phyloP scores from a whole-genome alignment of 2,329 filamentous ascomycete species.

The Pyrenophora seminiperda region DNA sequence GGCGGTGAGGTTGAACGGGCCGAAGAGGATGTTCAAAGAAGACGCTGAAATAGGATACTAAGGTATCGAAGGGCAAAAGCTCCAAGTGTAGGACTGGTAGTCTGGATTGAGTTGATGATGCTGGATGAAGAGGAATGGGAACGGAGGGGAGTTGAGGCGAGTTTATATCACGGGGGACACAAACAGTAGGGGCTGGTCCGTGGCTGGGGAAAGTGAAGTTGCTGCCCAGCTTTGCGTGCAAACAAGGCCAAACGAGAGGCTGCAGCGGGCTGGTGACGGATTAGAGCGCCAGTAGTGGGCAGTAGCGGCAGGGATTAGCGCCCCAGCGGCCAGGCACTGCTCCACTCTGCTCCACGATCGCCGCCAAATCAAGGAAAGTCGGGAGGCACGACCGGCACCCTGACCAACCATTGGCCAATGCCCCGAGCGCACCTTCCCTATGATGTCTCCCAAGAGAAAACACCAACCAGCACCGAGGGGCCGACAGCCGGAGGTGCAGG shows the following conservation, averaged over 20 bases:
- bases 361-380: conserved; percentile 19
- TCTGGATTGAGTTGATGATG: conserved; percentile 15
- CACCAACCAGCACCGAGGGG: conserved; percentile 12
- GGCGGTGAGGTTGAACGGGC: conserved; percentile 12
- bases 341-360: conserved; percentile 22
- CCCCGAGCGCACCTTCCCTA: conserved; percentile 11
- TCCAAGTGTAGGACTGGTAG: conserved; percentile 14
- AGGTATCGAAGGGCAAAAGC: conserved; percentile 16
- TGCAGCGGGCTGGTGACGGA: conserved; percentile 12
- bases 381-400: conserved; percentile 3
- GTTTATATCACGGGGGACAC: conserved; percentile 26
- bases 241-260: conserved; percentile 7
- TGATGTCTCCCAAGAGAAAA: conserved; percentile 22
- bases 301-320: conserved; percentile 19
- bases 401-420: conserved; percentile 24
- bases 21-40: conserved; percentile 25
- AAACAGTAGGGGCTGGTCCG: conserved; percentile 12
- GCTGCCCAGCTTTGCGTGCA: conserved; percentile 12
- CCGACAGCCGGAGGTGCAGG: conserved; percentile 5
- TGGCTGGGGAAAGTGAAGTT: conserved; percentile 24
- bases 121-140: conserved; percentile 12
- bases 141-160: conserved; percentile 1
- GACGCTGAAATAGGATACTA: conserved; percentile 21
- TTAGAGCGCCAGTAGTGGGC: conserved; percentile 15
- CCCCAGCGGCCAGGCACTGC: conserved; percentile 12